Base-by-base conservation (phyloP, 2,329 filamentous ascomycete genomes). In the Capronia americana region DNA sequence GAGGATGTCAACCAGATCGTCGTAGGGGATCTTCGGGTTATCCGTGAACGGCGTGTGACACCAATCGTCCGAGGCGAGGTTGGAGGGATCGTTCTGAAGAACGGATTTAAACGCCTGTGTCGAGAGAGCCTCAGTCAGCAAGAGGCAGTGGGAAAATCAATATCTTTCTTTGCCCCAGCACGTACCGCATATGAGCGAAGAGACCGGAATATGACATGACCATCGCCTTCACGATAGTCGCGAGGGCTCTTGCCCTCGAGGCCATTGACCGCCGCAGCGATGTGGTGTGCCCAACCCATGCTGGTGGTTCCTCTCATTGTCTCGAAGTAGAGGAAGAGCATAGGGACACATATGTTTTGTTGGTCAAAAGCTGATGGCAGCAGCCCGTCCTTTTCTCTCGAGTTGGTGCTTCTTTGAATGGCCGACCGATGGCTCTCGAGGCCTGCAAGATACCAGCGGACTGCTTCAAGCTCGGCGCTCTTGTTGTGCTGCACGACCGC, bases 281-380 rank as follows among this genome's bases (percentile, higher is more conserved):
- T 51, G 12, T 60, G 57, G n/a, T 60, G 57, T 26, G 57, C 44
- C 46, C 41, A 48, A 6, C 41, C 57, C 7, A 32, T 44, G 50
- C 14, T 14, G 4, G 38, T 48, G n/a, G 57, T 51, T 11, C 26
- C 38, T 46, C n/a, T 51, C 57, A 60, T 50, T 44, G 46, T 60
- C 44, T 60, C 57, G 11, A 60, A 60, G 41, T 60, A 60, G 26
- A 60, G 57, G 50, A 60, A 60, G 38, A 60, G 28, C 57, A 60
- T 60, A 1, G 57, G 57, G 17, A 51, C 57, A 8, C 38, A 60
- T 41, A 57, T 44, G n/a, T 46, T 46, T 14, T 46, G n/a, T 17
- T 46, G 41, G 2, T 46, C 14, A 3, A 28, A 4, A 28, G 26
- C 26, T 46, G 41, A 46, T 17, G n/a, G 41, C 41, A 20, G 41